A percentile compares a stretch with the other conserved stretches of the same genome.
Evolutionary conservation across 768 basidiomycete species (phyloP).

Genomic region (Trametes gibbosa): DNA sequence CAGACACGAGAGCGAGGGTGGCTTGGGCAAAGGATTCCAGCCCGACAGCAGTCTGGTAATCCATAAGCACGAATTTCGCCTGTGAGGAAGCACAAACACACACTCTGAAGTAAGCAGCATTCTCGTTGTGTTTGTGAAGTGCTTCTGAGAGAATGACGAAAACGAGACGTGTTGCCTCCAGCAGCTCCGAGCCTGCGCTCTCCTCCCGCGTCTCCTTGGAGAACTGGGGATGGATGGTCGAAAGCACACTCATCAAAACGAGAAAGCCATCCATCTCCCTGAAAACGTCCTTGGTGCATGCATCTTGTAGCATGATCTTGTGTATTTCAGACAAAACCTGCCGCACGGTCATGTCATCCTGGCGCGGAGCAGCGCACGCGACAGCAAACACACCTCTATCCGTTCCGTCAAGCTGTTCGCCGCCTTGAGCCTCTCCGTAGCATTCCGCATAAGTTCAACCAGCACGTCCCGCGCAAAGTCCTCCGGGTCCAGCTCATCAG

Average conservation of each 20-base stretch:
- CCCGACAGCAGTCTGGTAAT: constrained; percentile 52
- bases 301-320: constrained; percentile 63
- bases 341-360: background rate
- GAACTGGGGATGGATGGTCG: constrained; percentile 45
- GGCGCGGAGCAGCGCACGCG: background rate
- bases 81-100: constrained; percentile 20
- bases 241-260: constrained; percentile 68
- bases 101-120: constrained; percentile 68
- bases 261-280: constrained; percentile 82
- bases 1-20: constrained; percentile 48
- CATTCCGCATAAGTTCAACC: constrained; percentile 65
- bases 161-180: constrained; percentile 56
- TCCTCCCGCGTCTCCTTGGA: constrained; percentile 34
- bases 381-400: constrained; percentile 48
- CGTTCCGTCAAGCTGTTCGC: constrained; percentile 45
- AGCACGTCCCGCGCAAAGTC: constrained; percentile 74
- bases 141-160: constrained; percentile 67
- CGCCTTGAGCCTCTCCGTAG: constrained; percentile 67
- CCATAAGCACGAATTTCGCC: background rate
- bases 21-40: constrained; percentile 64
- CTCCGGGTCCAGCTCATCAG: constrained; percentile 49
- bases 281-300: constrained; percentile 69
- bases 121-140: constrained; percentile 51
- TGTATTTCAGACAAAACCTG: constrained; percentile 68
- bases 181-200: constrained; percentile 29